Conservation (phyloP, 306 rosid species). For the Rosa multiflora region DNA sequence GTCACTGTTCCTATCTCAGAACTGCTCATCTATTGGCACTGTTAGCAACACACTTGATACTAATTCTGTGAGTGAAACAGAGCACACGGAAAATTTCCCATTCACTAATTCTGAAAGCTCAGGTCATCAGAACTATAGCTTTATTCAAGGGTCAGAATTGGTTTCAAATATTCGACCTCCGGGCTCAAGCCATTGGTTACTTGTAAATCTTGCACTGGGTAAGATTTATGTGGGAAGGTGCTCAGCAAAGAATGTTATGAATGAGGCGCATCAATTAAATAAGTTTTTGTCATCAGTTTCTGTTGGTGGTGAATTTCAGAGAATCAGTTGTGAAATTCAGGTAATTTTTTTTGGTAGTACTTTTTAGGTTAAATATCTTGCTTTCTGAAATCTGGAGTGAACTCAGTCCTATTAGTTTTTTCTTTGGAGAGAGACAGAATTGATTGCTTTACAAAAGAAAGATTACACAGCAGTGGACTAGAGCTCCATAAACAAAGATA, state of each 20-base stretch:
- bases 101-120: constrained; percentile 35
- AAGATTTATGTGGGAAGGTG: constrained; percentile 54
- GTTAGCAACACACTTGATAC: constrained; percentile 30
- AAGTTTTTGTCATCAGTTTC: constrained; percentile 53
- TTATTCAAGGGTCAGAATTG: constrained; percentile 35
- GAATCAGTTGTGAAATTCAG: constrained; percentile 62
- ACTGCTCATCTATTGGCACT: constrained; percentile 38
- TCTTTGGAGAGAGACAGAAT: not conserved
- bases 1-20: constrained; percentile 34
- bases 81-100: constrained; percentile 36
- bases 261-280: constrained; percentile 50
- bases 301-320: constrained; percentile 61
- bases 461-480: not conserved
- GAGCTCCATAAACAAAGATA: not conserved
- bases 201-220: constrained; percentile 47
- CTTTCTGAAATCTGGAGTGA: not conserved
- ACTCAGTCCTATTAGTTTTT: not conserved
- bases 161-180: constrained; percentile 30
- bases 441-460: not conserved
- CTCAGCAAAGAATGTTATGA: constrained; percentile 56
- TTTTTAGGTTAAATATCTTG: not conserved
- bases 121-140: constrained; percentile 33
- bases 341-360: constrained; percentile 38
- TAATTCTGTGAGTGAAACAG: constrained; percentile 35
- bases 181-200: constrained; percentile 50